Evolutionary conservation across 2,329 filamentous ascomycete species (phyloP), one percentile per base, ranked within the genome.

Genomic region (Aspergillus alliaceus): DNA sequence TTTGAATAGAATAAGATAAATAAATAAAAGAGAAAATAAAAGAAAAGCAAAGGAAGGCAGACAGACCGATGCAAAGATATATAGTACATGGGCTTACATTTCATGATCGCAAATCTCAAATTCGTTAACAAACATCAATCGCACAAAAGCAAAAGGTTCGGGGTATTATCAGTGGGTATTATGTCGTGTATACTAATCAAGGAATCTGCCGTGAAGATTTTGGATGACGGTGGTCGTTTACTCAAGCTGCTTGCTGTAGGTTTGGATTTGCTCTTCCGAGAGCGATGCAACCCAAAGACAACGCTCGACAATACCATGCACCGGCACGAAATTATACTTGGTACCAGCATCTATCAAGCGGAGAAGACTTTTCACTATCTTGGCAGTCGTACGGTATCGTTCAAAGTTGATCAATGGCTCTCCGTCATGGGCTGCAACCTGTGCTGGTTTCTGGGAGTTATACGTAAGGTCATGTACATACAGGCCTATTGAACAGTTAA

Each of bases 401-500:
- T 88, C 86, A 60, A 88, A 88, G 66, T 88, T 88, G 56, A 88
- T 79, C 53, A 88, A 74, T n/a, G 81, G 76, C 64, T 86, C 84
- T 24, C 78, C 74, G 6, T 72, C 69, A 14, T 64, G 73, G 14
- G 74, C 77, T 12, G 78, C 75, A 42, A 87, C 79, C 61, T 84
- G 81, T 1, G 84, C 79, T 0, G 86, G 85, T 65, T 88, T 88
- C 70, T 88, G 85, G 0, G 85, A 82, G 67, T 88, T 88, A 73
- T 86, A 87, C 49, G 86, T 87, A 54, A 88, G 76, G 66, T 88
- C 86, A 61, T 86, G 85, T 5, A 86, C 85, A 69, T 88, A 88
- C 32, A 88, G 78, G 22, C 85, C 80, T 82, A 53, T 31, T 35
- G 8, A 27, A 14, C n/a, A n/a, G 42, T 61, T 42, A 63, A 35